Evolutionary conservation across 2,329 filamentous ascomycete species (phyloP), one percentile per base, ranked within the genome.

Genomic region (Cercospora janseana): DNA sequence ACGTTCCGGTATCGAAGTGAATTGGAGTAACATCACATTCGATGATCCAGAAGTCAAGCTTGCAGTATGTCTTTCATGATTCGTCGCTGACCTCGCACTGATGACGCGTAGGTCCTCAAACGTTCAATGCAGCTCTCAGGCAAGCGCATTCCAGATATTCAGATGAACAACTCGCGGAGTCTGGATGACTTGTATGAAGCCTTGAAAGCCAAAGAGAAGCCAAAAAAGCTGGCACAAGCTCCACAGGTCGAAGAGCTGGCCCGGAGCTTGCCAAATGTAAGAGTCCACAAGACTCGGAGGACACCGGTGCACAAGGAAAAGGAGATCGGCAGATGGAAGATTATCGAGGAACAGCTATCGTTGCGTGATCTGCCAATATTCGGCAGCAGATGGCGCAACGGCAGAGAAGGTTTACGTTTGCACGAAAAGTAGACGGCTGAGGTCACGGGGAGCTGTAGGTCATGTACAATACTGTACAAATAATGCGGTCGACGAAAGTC

Each of bases 121-220:
- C 85, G 88, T 52, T 74, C 90, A 54, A 82, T 86, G 67, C 87
- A 93, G 67, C 76, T 95, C 53, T 91, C 86, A n/a, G 88, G 88
- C 54, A 80, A 83, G 54, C 79, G 81, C 52, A 75, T 95, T 58
- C 76, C 86, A 12, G 92, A 96, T 69, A 75, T 80, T 38, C 78
- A 79, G 59, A 78, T 94, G 16, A 62, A 66, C 34, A 57, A 60
- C 12, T 55, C 66, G 46, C 58, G 56, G 20, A 72, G 68, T 8
- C 63, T 74, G 12, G 62, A 60, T 20, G 66, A 69, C 35, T 60
- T 75, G 10, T 70, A 69, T 52, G 55, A 62, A 18, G 59, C 64
- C 21, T 63, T 74, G 48, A 63, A 63, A 48, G 54, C 50, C 21
- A 65, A 68, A 37, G 65, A 69, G 13, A 71, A 72, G 47, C 70